Percentiles rank a stretch among this genome's conserved stretches.
phyloP scores from a whole-genome alignment of 2,329 filamentous ascomycete species.

The Colletotrichum sp. region DNA sequence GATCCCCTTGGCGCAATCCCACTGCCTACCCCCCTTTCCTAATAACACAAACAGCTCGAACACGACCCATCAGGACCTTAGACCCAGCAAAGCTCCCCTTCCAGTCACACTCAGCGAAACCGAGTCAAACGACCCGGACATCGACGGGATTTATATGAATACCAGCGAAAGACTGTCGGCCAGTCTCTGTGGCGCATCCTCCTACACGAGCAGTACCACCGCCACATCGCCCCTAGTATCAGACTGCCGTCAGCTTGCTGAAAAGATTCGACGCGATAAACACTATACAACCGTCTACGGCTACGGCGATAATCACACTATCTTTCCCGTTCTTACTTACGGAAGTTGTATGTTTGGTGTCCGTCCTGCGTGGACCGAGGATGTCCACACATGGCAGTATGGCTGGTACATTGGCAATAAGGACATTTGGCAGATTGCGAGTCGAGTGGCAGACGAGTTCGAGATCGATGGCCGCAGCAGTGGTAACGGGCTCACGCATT shows the following conservation, averaged over 20 bases:
- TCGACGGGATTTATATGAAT: neutral
- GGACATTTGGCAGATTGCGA: neutral
- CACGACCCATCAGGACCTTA: neutral
- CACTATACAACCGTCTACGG: neutral
- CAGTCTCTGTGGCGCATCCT: neutral
- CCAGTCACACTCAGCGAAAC: neutral
- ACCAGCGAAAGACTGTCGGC: neutral
- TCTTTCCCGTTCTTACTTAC: neutral
- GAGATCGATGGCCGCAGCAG: neutral
- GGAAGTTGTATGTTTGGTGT: slow-evolving; percentile 6
- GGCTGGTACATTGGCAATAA: neutral
- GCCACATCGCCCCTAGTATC: neutral
- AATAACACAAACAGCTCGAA: neutral
- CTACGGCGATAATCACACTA: neutral
- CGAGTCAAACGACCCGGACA: neutral
- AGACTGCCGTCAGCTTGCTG: neutral
- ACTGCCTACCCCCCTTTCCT: neutral
- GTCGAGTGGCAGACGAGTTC: neutral
- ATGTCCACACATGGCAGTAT: neutral
- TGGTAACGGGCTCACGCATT: slow-evolving; percentile 3
- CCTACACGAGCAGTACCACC: neutral
- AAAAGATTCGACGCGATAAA: neutral
- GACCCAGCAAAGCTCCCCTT: neutral
- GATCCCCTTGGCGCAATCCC: neutral
- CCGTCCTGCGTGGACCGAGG: neutral